Conservation (phyloP, 2,329 filamentous ascomycete genomes). For the Bipolaris sorokiniana region DNA sequence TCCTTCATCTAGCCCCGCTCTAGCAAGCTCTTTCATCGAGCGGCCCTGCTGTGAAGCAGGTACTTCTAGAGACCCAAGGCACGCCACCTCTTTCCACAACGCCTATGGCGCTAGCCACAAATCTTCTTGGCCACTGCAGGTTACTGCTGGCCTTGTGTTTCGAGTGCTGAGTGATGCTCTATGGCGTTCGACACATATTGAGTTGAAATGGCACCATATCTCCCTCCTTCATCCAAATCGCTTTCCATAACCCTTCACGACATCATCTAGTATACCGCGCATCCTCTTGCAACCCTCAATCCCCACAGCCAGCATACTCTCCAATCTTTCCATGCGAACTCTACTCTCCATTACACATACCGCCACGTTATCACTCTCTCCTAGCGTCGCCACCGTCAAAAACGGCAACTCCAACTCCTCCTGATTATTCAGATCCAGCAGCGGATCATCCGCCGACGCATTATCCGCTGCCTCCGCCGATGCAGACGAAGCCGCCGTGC, state of each 20-base stretch:
- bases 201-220: not conserved
- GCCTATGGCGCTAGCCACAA: not conserved
- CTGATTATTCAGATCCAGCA: constrained; percentile 78
- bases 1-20: not conserved
- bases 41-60: not conserved
- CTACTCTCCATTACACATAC: constrained; percentile 86
- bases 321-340: constrained; percentile 79
- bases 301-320: constrained; percentile 91
- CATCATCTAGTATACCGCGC: constrained; percentile 76
- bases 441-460: constrained; percentile 74
- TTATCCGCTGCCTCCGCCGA: constrained; percentile 56
- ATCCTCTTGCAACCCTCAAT: constrained; percentile 92
- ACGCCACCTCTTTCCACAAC: not conserved
- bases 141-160: not conserved
- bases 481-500: constrained; percentile 81
- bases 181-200: not conserved
- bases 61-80: not conserved
- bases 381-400: constrained; percentile 82
- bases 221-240: constrained; percentile 32
- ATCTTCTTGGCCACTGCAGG: not conserved
- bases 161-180: not conserved
- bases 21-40: not conserved
- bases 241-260: constrained; percentile 61
- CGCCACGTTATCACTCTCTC: constrained; percentile 74
- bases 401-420: constrained; percentile 90